Percentiles rank a stretch among this genome's conserved stretches.
phyloP scores from a whole-genome alignment of 1,139 yeast genomes.

The Yamadazyma blattariae region DNA sequence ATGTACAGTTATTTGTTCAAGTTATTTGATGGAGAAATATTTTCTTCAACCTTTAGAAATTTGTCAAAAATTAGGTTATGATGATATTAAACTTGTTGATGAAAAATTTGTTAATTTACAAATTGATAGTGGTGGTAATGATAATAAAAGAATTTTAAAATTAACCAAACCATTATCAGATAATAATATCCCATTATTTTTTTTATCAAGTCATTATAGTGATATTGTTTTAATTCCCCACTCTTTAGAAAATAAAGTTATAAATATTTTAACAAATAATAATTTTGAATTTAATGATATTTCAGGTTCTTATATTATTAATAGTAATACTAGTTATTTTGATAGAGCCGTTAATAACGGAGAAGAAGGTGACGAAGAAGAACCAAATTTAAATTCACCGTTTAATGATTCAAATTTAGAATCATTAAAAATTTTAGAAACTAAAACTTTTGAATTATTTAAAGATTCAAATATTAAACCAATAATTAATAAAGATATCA shows the following conservation, averaged over 20 bases:
- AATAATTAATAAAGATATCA: slow-evolving; percentile 34
- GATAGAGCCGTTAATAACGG: not conserved
- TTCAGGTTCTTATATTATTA: slow-evolving; percentile 30
- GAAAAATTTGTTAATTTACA: slow-evolving; percentile 54
- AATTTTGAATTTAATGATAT: slow-evolving; percentile 45
- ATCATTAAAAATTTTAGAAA: slow-evolving; percentile 16
- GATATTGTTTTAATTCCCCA: slow-evolving; percentile 65
- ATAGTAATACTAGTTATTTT: slow-evolving; percentile 1
- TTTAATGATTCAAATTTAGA: slow-evolving; percentile 2
- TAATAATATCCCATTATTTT: slow-evolving; percentile 58
- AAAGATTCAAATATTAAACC: slow-evolving; percentile 43
- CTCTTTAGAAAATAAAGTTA: slow-evolving; percentile 40
- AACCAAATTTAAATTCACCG: no score
- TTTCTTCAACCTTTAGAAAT: slow-evolving; percentile 36
- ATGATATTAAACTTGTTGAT: slow-evolving; percentile 41
- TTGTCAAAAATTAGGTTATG: slow-evolving; percentile 24
- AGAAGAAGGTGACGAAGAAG: not conserved
- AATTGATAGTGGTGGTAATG: slow-evolving; percentile 61
- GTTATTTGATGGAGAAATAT: slow-evolving; percentile 28
- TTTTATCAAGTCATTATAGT: slow-evolving; percentile 62
- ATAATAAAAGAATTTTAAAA: slow-evolving; percentile 54
- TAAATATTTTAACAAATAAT: slow-evolving; percentile 39
- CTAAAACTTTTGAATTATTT: slow-evolving; percentile 41
- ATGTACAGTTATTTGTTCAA: slow-evolving; percentile 53
- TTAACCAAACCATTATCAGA: slow-evolving; percentile 60